Evolutionary conservation across 2,329 filamentous ascomycete genomes (phyloP).

Genomic region (Pseudogymnoascus sp.): DNA sequence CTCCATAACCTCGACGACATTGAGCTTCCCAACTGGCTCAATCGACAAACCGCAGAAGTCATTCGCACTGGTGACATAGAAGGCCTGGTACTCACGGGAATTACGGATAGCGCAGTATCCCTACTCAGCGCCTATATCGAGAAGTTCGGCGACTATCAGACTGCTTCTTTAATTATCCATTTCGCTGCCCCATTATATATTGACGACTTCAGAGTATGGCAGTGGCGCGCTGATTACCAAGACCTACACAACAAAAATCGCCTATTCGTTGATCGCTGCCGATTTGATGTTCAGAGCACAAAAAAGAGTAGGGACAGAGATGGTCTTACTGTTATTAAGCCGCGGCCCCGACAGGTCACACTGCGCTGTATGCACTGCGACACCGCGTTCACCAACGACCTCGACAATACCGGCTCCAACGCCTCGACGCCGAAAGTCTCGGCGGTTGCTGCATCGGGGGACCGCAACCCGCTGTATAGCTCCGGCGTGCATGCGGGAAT

Average conservation of each 20-base stretch:
- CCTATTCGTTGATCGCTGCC: slow-evolving; percentile 64
- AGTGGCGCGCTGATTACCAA: slow-evolving; percentile 65
- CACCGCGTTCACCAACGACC: slow-evolving; percentile 42
- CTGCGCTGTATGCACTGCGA: slow-evolving; percentile 73
- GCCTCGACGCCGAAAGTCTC: slow-evolving; percentile 17
- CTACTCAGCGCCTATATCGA: slow-evolving; percentile 68
- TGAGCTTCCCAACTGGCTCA: slow-evolving; percentile 57
- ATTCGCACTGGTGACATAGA: slow-evolving; percentile 63
- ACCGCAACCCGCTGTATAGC: slow-evolving; percentile 47
- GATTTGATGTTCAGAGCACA: slow-evolving; percentile 70
- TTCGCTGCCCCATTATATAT: slow-evolving; percentile 69
- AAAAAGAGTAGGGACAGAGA: slow-evolving; percentile 55
- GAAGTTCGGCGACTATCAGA: slow-evolving; percentile 70
- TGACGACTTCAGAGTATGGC: slow-evolving; percentile 63
- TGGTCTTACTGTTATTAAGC: slow-evolving; percentile 53
- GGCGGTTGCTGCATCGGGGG: slow-evolving; percentile 12
- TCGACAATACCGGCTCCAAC: slow-evolving; percentile 20
- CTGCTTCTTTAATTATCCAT: slow-evolving; percentile 64
- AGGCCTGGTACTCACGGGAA: slow-evolving; percentile 68
- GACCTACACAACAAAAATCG: slow-evolving; percentile 65
- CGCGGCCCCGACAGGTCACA: slow-evolving; percentile 59
- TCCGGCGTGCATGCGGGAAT: slow-evolving; percentile 52
- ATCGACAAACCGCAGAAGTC: slow-evolving; percentile 52
- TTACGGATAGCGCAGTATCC: slow-evolving; percentile 63
- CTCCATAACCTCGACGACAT: slow-evolving; percentile 56